phyloP scores from a whole-genome alignment of 495 filamentous ascomycete species.

The Penicillium subrubescens region DNA sequence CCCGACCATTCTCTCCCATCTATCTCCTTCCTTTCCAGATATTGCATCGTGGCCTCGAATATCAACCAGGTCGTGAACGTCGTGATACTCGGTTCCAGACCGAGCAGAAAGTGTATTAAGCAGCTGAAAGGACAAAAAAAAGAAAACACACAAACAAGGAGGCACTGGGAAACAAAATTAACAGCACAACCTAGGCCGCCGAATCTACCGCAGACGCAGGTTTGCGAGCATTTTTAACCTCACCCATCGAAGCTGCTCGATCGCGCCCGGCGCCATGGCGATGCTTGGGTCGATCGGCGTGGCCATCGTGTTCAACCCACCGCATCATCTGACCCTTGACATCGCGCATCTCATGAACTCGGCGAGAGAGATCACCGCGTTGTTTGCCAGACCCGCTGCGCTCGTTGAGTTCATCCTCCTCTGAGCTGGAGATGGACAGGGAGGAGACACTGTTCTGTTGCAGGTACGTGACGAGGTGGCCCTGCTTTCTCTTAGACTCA shows the following conservation, averaged over 20 bases:
- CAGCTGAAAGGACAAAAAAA: background rate
- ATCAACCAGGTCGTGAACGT: conserved; percentile 22
- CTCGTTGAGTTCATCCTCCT: conserved; percentile 71
- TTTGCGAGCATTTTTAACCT: background rate
- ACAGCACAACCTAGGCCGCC: conserved; percentile 2
- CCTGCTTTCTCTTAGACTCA: conserved; percentile 63
- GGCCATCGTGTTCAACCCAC: conserved; percentile 41
- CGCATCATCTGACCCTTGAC: conserved; percentile 44
- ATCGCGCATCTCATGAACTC: conserved; percentile 45
- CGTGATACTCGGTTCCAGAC: conserved; percentile 28
- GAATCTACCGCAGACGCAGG: background rate
- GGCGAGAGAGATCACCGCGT: conserved; percentile 33
- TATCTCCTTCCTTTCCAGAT: background rate
- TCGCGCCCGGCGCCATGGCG: conserved; percentile 21
- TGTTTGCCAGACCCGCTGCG: conserved; percentile 41
- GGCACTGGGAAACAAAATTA: background rate
- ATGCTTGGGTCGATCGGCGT: conserved; percentile 24
- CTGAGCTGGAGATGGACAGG: conserved; percentile 67
- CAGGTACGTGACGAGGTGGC: conserved; percentile 62
- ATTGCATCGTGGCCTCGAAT: background rate
- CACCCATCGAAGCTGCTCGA: conserved; percentile 20
- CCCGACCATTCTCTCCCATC: background rate
- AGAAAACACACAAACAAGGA: background rate
- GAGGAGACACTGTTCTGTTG: conserved; percentile 60
- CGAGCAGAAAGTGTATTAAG: conserved; percentile 10